Base-by-base conservation (phyloP, 495 filamentous ascomycete genomes). In the Cenococcum geophilum region DNA sequence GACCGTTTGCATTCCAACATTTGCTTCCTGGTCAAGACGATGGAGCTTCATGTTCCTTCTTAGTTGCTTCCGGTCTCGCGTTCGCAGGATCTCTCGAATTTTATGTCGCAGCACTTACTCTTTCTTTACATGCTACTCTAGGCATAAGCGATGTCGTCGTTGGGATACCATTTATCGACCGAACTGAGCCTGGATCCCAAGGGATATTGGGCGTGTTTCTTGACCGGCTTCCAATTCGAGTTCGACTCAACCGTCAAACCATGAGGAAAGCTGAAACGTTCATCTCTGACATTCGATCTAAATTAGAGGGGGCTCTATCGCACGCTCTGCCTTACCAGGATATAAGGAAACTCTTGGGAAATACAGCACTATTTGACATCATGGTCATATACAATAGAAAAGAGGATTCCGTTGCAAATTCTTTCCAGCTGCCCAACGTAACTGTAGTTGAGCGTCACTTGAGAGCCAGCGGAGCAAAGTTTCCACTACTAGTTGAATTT, bases 401-500 rank as follows among this genome's bases (percentile, higher is more conserved):
- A 42, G 32, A 50, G 18, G 23, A 50, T 42, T 59, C 43, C 23
- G 23, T 10, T 5, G 34, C 57, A 16, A 50, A n/a, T 10, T 5
- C 49, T 27, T 32, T 50, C 5, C 4, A 40, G 1, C 23, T 59
- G 42, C 49, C 49, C 16, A 23, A 16, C 18, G 22, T 52, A 23
- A 23, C 10, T 0, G 49, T 52, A 23, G 25, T 23, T 6, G 49
- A 52, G 25, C 21, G 9, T 8, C 49, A 52, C 25, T 27, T 35
- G 8, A 57, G 27, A 58, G 20, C 55, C n/a, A 36, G 18, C 18
- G 53, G 60, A 5, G n/a, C 60, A 16, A 57, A 52, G 20, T 63
- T 63, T 35, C 60, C 60, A 12, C 43, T 63, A 4, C 42, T 63
- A 12, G 32, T 58, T 14, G 60, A 63, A 45, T 52, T 58, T 42